These are phyloP conservation scores for Teratosphaeria pseudoeucalypti DNA, from an alignment of 2,329 filamentous ascomycete genomes.

Conservation along the genomic window DNA sequence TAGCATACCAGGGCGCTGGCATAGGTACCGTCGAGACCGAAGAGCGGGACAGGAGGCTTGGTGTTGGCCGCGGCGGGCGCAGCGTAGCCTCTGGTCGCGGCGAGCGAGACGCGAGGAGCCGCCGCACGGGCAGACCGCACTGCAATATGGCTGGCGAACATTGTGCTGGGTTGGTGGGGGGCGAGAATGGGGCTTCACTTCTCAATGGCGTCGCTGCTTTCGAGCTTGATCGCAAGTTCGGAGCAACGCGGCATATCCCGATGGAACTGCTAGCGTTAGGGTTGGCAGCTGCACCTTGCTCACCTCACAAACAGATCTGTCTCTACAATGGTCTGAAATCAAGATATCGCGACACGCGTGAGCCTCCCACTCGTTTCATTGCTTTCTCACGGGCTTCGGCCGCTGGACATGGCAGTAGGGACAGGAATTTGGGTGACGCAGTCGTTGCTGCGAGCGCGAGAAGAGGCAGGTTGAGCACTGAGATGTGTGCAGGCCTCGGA, in stretches of 20 bases:
- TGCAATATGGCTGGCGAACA: constrained; percentile 48
- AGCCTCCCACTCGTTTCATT: no score
- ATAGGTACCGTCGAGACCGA: constrained; percentile 95
- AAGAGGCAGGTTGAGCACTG: neutral
- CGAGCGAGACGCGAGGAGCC: constrained; percentile 48
- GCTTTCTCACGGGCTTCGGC: no score
- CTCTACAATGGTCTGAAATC: neutral
- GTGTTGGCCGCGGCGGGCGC: constrained; percentile 43
- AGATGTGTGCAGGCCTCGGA: neutral
- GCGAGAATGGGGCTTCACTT: neutral
- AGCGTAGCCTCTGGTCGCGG: constrained; percentile 66
- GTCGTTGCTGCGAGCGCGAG: neutral
- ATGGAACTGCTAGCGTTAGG: neutral
- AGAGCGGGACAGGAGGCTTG: constrained; percentile 83
- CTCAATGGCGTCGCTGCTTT: neutral
- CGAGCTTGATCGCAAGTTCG: neutral
- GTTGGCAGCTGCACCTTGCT: neutral
- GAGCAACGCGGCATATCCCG: neutral
- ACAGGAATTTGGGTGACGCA: no score
- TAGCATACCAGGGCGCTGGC: constrained; percentile 96
- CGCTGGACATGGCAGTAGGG: no score
- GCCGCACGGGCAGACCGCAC: constrained; percentile 47
- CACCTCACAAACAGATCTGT: neutral
- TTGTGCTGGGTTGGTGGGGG: constrained; percentile 26
- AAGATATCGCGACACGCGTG: no score